Conservation (phyloP, 257 asterid genomes). For the Solanum chilense region DNA sequence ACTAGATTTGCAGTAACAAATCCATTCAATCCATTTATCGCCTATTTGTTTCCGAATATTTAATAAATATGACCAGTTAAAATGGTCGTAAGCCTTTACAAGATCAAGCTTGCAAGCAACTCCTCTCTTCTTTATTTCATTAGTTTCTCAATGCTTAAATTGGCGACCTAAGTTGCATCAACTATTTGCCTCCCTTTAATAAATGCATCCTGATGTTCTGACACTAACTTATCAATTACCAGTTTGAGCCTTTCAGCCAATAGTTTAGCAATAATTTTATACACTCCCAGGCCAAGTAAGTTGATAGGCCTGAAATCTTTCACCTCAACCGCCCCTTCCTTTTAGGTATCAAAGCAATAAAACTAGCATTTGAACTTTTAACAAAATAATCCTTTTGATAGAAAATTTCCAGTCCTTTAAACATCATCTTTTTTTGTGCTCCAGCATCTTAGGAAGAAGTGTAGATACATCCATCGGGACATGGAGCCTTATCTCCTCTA, state of each 20-base stretch:
- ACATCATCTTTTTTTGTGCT: neutral
- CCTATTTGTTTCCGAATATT: neutral
- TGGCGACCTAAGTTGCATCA: neutral
- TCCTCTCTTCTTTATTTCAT: neutral
- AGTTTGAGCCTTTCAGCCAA: neutral
- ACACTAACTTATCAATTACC: neutral
- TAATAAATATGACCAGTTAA: neutral
- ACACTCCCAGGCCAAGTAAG: neutral
- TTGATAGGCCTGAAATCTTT: neutral
- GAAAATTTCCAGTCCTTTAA: neutral
- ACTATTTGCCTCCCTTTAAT: neutral
- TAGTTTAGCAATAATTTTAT: neutral
- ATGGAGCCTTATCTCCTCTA: neutral
- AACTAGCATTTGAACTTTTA: neutral
- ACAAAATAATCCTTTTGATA: neutral
- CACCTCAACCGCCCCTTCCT: neutral
- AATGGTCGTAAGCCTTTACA: neutral
- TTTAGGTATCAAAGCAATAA: neutral
- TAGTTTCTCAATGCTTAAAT: neutral
- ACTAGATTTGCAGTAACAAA: neutral
- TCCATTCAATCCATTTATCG: neutral
- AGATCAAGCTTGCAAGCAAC: neutral
- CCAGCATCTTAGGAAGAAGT: neutral
- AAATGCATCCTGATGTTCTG: neutral
- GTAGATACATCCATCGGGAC: neutral